A percentile compares a stretch with the other conserved stretches of the same genome.
phyloP scores from a whole-genome alignment of 139 green algal genomes.

The Astrephomene gubernaculifera region DNA sequence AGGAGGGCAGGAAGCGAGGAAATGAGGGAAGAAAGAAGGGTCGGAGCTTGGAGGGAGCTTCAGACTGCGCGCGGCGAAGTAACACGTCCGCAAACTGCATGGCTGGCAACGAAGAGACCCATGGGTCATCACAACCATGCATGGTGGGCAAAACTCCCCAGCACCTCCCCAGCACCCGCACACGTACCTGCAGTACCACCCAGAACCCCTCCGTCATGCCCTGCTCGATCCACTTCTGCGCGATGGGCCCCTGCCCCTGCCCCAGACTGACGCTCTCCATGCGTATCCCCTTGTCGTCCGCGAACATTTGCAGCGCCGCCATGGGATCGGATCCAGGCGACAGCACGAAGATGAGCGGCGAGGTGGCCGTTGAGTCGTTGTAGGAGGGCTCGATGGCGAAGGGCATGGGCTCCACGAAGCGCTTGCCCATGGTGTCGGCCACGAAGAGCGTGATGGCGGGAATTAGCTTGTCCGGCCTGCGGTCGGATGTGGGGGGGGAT shows the following conservation, averaged over 20 bases:
- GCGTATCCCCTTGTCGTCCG: conserved; percentile 71
- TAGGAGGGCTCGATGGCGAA: conserved; percentile 83
- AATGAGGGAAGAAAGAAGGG: too few species aligned
- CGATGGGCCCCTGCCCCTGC: conserved; percentile 84
- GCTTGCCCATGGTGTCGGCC: conserved; percentile 66
- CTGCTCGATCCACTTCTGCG: conserved; percentile 70
- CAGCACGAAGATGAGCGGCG: conserved; percentile 86
- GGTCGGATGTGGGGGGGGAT: too few species aligned
- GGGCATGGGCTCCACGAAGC: conserved; percentile 84
- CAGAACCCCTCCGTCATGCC: conserved; percentile 79
- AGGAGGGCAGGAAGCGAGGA: too few species aligned
- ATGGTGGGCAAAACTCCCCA: too few species aligned
- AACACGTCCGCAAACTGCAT: too few species aligned
- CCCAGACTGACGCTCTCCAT: conserved; percentile 83
- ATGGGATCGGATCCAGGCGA: conserved; percentile 84
- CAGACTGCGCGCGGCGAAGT: too few species aligned
- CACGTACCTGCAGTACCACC: conserved; percentile 71
- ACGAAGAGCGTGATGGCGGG: conserved; percentile 70
- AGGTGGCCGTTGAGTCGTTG: conserved; percentile 72
- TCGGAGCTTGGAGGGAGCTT: too few species aligned
- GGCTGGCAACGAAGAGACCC: too few species aligned
- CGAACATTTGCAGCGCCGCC: conserved; percentile 83
- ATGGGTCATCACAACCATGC: too few species aligned
- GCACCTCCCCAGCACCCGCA: conserved; percentile 14
- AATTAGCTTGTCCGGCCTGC: conserved; percentile 57